Conservation (phyloP, 805 yeast species). For the Candida mattraensis region DNA sequence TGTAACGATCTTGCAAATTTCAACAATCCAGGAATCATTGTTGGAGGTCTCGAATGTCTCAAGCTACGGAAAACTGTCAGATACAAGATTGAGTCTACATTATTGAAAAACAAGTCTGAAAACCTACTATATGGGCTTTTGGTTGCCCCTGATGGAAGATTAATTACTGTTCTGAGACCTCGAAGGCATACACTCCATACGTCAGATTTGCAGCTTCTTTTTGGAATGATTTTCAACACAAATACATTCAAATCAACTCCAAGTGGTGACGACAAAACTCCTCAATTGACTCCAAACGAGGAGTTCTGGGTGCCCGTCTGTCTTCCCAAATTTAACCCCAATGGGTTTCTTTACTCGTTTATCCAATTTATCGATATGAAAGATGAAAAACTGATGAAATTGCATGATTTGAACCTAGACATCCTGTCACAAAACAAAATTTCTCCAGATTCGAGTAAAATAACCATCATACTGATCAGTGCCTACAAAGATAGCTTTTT, state of each 20-base stretch:
- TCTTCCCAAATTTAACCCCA: conserved; percentile 83
- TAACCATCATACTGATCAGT: conserved; percentile 50
- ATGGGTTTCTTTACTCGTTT: conserved; percentile 84
- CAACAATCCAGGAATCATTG: conserved; percentile 57
- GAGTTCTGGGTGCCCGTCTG: conserved; percentile 95
- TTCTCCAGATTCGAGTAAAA: conserved; percentile 28
- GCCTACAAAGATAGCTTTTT: conserved; percentile 80
- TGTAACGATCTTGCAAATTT: conserved; percentile 49
- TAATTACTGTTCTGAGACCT: conserved; percentile 75
- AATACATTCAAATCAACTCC: conserved; percentile 42
- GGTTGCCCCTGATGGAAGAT: conserved; percentile 58
- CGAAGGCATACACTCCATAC: conserved; percentile 75
- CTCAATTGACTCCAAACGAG: conserved; percentile 41
- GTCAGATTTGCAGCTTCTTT: conserved; percentile 73
- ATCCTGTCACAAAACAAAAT: conserved; percentile 10
- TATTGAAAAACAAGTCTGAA: conserved; percentile 48
- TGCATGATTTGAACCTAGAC: conserved; percentile 29
- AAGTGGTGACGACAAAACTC: conserved; percentile 20
- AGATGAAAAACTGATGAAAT: conserved; percentile 30
- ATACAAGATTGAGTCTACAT: conserved; percentile 52
- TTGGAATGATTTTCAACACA: conserved; percentile 68
- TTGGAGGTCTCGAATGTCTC: conserved; percentile 67
- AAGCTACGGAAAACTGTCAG: conserved; percentile 59
- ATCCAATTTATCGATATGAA: conserved; percentile 56
- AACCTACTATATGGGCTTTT: conserved; percentile 76